Evolutionary conservation across 768 basidiomycete genomes (phyloP), one percentile per base, ranked within the genome.

Genomic region (Lentinus tigrinus): DNA sequence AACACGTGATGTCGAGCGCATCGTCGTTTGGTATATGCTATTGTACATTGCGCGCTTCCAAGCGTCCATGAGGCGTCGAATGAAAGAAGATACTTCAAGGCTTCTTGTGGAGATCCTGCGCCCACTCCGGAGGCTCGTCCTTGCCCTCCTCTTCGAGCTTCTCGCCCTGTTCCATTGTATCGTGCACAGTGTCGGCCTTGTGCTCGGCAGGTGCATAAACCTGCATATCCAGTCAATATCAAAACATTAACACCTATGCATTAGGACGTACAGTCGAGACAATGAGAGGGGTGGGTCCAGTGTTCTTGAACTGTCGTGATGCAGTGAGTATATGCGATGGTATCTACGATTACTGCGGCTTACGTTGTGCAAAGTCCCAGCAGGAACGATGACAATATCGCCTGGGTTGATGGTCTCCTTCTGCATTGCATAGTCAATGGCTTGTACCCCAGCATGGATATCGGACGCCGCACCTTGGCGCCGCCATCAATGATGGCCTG

Each of bases 121-220:
- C 68, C 68, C 68, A 69, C 8, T 47, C 42, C 3, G 68, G 68
- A 16, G 68, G 66, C 42, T 69, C 68, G 52, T 69, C 68, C 47
- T 69, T 69, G 11, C 68, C 68, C 38, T 63, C 66, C 5, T 67
- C 68, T 46, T 69, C 68, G 7, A 69, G 64, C 51, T 60, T 60
- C 44, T 69, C 68, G 4, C 68, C 68, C 47, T 69, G 60, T 47
- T 67, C 68, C 16, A 66, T 52, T 2, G 60, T 57, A 21, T 64
- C 61, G 42, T 69, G 68, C 13, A 67, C 68, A 1, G 68, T 67
- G 52, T 67, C 65, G 4, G 66, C 68, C 61, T 66, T 67, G 58
- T 69, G 68, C 56, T 69, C 68, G 7, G 66, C 68, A 19, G 68
- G 68, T 3, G 68, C 68, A 47, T 69, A 69, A 4, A 69, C 64